Percentiles rank a stretch among this genome's conserved stretches.
Conservation (phyloP, 331 rosid species). For the Erythrophleum ivorense region DNA sequence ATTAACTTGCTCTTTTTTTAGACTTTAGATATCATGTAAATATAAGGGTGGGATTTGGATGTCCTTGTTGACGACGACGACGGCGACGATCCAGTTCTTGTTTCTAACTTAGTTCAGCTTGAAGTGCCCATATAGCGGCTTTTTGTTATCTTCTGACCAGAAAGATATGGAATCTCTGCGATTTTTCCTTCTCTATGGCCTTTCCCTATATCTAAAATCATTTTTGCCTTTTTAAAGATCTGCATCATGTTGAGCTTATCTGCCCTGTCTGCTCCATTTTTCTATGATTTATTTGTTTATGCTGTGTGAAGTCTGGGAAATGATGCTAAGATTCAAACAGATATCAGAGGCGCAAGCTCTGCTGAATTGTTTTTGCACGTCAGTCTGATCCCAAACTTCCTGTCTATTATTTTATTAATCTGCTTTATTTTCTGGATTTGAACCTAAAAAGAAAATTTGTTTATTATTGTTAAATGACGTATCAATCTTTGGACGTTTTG, state of each 20-base stretch:
- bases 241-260: slow-evolving; percentile 46
- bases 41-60: slow-evolving; percentile 39
- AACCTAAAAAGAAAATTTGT: background rate
- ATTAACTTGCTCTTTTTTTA: background rate
- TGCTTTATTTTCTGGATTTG: slow-evolving; percentile 21
- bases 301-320: slow-evolving; percentile 59
- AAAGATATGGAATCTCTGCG: slow-evolving; percentile 47
- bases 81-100: slow-evolving; percentile 19
- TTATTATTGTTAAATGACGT: slow-evolving; percentile 42
- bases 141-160: slow-evolving; percentile 26
- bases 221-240: slow-evolving; percentile 24
- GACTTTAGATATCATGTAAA: slow-evolving; percentile 52
- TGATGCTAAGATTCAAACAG: slow-evolving; percentile 71
- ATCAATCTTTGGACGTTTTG: background rate
- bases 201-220: background rate
- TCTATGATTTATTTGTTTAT: slow-evolving; percentile 17
- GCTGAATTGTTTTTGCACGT: slow-evolving; percentile 55
- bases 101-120: slow-evolving; percentile 31
- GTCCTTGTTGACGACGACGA: background rate
- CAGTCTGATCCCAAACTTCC: slow-evolving; percentile 52
- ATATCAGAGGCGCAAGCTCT: slow-evolving; percentile 58
- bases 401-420: slow-evolving; percentile 14
- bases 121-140: slow-evolving; percentile 16
- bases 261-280: slow-evolving; percentile 23
- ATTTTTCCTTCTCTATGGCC: background rate